A percentile compares a stretch with the other conserved stretches of the same genome.
phyloP scores from a whole-genome alignment of 352 stramenopile species.

The Phytophthora capsici region DNA sequence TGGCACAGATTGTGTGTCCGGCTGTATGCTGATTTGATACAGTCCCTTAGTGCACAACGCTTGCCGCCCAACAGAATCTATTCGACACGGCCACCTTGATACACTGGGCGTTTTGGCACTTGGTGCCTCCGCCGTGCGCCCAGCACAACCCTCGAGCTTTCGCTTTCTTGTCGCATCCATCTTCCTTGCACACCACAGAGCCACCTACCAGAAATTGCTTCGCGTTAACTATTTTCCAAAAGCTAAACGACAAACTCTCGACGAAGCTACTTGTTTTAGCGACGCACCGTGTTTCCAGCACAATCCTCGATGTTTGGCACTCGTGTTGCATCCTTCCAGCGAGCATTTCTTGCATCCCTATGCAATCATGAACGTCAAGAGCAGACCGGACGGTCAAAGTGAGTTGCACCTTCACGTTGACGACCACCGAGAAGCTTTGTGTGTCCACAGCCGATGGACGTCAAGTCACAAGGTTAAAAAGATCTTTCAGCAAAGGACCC shows the following conservation, averaged over 20 bases:
- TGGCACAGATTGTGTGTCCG: constrained; percentile 25
- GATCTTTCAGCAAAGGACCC: constrained; percentile 2
- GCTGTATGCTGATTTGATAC: constrained; percentile 49
- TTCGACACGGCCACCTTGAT: constrained; percentile 49
- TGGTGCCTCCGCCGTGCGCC: constrained; percentile 75
- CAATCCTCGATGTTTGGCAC: constrained; percentile 58
- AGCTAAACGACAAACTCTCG: no score
- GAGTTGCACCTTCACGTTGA: no score
- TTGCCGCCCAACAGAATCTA: constrained; percentile 48
- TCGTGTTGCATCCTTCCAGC: constrained; percentile 44
- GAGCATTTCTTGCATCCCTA: constrained; percentile 62
- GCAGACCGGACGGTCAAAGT: neutral
- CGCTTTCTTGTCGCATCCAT: constrained; percentile 30
- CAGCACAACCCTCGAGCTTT: constrained; percentile 79
- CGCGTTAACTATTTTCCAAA: no score
- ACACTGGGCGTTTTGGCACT: constrained; percentile 42
- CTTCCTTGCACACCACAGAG: constrained; percentile 45
- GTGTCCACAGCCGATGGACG: neutral
- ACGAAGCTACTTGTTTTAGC: no score
- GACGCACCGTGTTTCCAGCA: constrained; percentile 37
- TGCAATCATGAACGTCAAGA: neutral
- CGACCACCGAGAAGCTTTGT: neutral
- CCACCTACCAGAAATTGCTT: neutral
- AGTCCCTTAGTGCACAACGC: constrained; percentile 28
- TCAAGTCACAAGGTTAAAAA: neutral